Evolutionary conservation across 192 early-diverging fungal species (phyloP).

Genomic region (Dissophora globulifera): DNA sequence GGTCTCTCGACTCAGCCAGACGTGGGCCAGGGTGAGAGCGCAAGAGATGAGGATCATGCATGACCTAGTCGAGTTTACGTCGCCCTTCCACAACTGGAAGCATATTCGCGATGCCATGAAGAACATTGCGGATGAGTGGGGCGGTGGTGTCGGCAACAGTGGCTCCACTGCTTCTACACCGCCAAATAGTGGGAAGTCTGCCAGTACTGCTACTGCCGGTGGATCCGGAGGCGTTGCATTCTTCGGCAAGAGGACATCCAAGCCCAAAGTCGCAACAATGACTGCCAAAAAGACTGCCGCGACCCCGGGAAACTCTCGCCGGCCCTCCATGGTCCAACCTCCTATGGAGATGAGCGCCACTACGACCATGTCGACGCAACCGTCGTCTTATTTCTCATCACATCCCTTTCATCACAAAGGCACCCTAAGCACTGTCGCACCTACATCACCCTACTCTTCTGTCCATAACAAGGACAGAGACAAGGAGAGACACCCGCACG

Average conservation of each 20-base stretch:
- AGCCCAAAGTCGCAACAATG: not conserved
- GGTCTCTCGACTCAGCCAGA: constrained; percentile 62
- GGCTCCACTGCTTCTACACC: not conserved
- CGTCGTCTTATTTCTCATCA: not conserved
- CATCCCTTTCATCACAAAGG: constrained; percentile 6
- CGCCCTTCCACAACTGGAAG: constrained; percentile 67
- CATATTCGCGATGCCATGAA: constrained; percentile 68
- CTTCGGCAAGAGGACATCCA: constrained; percentile 2
- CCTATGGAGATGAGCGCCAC: not conserved
- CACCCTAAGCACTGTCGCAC: constrained; percentile 24
- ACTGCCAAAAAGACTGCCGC: too few species aligned
- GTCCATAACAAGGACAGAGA: constrained; percentile 17
- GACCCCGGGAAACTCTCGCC: too few species aligned
- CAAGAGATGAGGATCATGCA: constrained; percentile 59
- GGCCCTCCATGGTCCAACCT: too few species aligned
- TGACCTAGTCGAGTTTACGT: constrained; percentile 64
- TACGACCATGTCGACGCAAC: not conserved
- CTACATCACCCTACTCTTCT: too few species aligned
- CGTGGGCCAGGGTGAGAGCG: constrained; percentile 61
- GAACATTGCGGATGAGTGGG: constrained; percentile 62
- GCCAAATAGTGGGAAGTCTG: not conserved
- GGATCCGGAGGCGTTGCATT: not conserved
- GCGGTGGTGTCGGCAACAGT: constrained; percentile 21
- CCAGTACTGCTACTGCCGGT: too few species aligned
- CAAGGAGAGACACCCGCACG: not conserved